These are phyloP conservation scores for Graphilbum ipis-grandicollis DNA, from an alignment of 2,329 filamentous ascomycete species.

Conservation along the genomic window DNA sequence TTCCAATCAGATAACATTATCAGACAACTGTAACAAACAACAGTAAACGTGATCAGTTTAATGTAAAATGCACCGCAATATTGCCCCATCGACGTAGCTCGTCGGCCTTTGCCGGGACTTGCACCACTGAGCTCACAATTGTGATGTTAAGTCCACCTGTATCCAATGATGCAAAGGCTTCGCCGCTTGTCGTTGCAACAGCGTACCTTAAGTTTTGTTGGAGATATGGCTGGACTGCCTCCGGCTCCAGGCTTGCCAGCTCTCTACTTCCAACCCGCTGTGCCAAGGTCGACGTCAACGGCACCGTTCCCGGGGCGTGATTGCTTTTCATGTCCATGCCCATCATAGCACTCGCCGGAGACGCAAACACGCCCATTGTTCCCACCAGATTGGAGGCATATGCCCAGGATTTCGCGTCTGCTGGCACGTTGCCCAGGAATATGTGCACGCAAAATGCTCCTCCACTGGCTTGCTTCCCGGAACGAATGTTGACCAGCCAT, in stretches of 20 bases:
- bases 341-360: conserved; percentile 9
- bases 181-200: conserved; percentile 14
- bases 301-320: conserved; percentile 30
- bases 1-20: too few relatives aligned
- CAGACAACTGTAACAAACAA: too few relatives aligned
- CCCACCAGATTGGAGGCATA: conserved; percentile 40
- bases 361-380: conserved; percentile 38
- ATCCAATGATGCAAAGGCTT: conserved; percentile 10
- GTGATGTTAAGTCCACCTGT: conserved; percentile 19
- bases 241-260: conserved; percentile 19
- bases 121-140: conserved; percentile 21
- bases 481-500: conserved; percentile 51
- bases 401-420: conserved; percentile 30
- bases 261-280: conserved; percentile 20
- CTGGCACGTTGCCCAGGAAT: conserved; percentile 40
- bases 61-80: conserved; percentile 9
- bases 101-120: conserved; percentile 14
- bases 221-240: conserved; percentile 24
- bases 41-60: too few relatives aligned
- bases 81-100: conserved; percentile 21
- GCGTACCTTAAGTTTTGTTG: conserved; percentile 18
- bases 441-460: conserved; percentile 49
- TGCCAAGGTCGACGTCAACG: conserved; percentile 31
- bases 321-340: conserved; percentile 10
- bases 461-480: conserved; percentile 40